Percentiles rank a stretch among this genome's conserved stretches.
Conservation (phyloP, 2,329 filamentous ascomycete species). For the Coniosporium tulheliwenetii region DNA sequence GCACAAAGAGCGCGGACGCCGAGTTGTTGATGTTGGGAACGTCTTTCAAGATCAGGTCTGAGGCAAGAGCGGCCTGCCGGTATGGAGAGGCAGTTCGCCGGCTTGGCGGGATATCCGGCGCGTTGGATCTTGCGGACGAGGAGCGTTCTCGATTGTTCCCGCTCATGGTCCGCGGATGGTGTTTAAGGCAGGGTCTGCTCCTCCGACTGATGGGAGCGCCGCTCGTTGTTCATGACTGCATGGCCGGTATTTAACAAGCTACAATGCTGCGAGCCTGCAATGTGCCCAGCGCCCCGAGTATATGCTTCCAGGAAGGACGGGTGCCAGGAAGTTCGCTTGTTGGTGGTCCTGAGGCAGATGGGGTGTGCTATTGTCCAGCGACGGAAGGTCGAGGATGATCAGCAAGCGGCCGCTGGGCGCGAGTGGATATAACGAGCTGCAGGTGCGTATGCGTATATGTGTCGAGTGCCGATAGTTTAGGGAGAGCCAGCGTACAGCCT, state of each 20-base stretch:
- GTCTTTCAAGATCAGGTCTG: conserved; percentile 7
- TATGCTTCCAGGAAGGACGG: no score
- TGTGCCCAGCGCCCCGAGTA: no score
- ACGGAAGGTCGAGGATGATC: no score
- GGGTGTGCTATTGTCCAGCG: no score
- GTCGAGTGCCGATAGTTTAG: no score
- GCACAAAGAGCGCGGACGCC: conserved; percentile 17
- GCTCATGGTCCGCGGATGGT: conserved; percentile 10
- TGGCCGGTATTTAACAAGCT: not conserved
- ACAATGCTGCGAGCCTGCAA: not conserved
- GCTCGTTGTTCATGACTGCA: not conserved
- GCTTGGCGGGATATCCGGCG: conserved; percentile 7
- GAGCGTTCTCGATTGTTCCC: conserved; percentile 16
- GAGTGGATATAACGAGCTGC: no score
- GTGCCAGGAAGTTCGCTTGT: no score
- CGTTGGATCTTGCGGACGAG: conserved; percentile 14
- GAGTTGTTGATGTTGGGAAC: conserved; percentile 7
- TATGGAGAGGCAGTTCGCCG: not conserved
- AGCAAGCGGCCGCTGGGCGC: no score
- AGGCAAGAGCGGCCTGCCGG: not conserved
- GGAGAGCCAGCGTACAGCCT: no score
- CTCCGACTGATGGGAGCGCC: not conserved
- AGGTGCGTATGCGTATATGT: no score
- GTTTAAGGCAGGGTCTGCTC: no score
- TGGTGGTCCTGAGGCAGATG: no score